Conservation (phyloP, 176 grass and related monocot genomes). For the Paspalum vaginatum region DNA sequence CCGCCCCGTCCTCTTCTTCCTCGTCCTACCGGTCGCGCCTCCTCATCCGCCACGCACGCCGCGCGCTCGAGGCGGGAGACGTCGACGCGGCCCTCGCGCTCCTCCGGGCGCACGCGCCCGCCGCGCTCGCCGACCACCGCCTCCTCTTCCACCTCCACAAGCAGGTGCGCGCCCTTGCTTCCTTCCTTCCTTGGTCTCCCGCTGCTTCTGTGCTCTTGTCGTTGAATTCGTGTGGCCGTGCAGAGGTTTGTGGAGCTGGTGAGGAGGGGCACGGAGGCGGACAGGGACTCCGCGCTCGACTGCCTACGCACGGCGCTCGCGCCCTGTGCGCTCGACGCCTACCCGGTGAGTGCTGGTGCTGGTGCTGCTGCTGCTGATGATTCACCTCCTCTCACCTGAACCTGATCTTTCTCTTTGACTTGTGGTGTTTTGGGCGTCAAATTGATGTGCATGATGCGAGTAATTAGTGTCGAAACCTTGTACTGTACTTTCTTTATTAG, state of each 20-base stretch:
- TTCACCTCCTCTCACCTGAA: not conserved
- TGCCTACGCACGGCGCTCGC: constrained; percentile 82
- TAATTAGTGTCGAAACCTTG: not conserved
- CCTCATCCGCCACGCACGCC: constrained; percentile 61
- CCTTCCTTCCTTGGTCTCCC: not conserved
- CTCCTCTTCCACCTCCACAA: constrained; percentile 94
- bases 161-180: constrained; percentile 60
- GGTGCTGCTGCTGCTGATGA: constrained; percentile 24
- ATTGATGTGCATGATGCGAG: not conserved
- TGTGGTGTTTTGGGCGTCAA: not conserved
- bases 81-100: constrained; percentile 72
- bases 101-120: constrained; percentile 69
- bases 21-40: constrained; percentile 62
- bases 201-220: not conserved
- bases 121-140: constrained; percentile 75
- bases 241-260: constrained; percentile 97
- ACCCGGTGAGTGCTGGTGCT: constrained; percentile 69
- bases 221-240: not conserved
- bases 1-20: constrained; percentile 34
- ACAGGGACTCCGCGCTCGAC: constrained; percentile 66
- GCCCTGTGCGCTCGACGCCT: constrained; percentile 90
- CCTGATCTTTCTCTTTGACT: not conserved
- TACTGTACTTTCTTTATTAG: not conserved
- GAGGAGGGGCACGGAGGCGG: constrained; percentile 72
- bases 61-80: constrained; percentile 72